phyloP scores from a whole-genome alignment of 2,329 filamentous ascomycete species.

The Dothidotthia symphoricarpi region DNA sequence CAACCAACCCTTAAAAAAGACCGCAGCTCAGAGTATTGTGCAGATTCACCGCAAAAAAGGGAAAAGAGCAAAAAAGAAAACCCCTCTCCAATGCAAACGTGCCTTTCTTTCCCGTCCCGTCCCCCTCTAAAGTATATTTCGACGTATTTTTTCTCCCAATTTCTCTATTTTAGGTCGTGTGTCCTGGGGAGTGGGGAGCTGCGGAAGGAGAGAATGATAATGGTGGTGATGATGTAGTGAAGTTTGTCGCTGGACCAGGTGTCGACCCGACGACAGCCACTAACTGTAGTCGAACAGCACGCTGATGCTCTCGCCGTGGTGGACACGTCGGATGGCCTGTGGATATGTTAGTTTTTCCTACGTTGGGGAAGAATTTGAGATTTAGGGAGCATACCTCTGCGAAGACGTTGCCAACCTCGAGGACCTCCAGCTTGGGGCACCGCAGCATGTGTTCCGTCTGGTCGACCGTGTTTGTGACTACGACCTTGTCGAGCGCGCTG shows the following conservation, averaged over 20 bases:
- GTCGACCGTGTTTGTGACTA: slow-evolving; percentile 93
- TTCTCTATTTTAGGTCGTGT: too few species aligned
- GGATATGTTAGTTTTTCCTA: slow-evolving; percentile 18
- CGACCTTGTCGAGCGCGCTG: slow-evolving; percentile 85
- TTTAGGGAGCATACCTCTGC: slow-evolving; percentile 68
- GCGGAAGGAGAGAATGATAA: too few species aligned
- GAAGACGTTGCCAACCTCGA: slow-evolving; percentile 86
- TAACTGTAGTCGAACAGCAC: slow-evolving; percentile 86
- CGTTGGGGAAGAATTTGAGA: too few species aligned
- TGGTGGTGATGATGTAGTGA: too few species aligned
- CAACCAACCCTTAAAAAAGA: too few species aligned
- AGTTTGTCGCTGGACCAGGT: too few species aligned
- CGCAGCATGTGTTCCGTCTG: slow-evolving; percentile 74
- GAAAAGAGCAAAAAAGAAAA: too few species aligned
- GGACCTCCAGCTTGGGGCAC: slow-evolving; percentile 85
- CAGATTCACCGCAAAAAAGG: too few species aligned
- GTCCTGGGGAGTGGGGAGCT: too few species aligned
- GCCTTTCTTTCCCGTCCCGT: too few species aligned
- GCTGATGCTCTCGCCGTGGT: slow-evolving; percentile 97
- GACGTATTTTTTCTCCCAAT: slow-evolving; percentile 4
- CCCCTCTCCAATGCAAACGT: too few species aligned
- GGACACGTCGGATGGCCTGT: slow-evolving; percentile 83
- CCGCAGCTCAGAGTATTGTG: too few species aligned
- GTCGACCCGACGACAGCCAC: slow-evolving; percentile 25
- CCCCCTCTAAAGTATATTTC: slow-evolving; percentile 8